Evolutionary conservation across 202 grass and related monocot species (phyloP).

Genomic region (Schoenoplectus triqueter): DNA sequence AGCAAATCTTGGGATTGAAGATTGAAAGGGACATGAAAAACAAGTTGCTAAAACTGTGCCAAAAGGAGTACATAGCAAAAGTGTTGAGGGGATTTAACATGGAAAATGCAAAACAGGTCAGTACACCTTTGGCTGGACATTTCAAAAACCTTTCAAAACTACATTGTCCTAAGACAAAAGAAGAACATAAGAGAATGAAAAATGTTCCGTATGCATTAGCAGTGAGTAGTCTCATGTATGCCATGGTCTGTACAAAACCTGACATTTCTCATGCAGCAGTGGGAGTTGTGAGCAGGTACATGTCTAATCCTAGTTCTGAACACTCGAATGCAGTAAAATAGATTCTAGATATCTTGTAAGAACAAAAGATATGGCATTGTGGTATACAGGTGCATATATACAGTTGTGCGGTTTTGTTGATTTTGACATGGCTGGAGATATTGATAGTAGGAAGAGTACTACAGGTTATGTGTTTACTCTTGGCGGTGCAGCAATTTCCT

Average conservation of each 20-base stretch:
- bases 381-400: not conserved
- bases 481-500: too few relatives aligned
- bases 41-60: not conserved
- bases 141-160: not conserved
- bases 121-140: not conserved
- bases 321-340: too few relatives aligned
- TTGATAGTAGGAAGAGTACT: not conserved
- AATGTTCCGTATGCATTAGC: not conserved
- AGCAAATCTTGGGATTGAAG: not conserved
- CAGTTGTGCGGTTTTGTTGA: not conserved
- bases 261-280: not conserved
- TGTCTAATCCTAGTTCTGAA: not conserved
- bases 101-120: not conserved
- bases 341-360: too few relatives aligned
- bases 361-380: too few relatives aligned
- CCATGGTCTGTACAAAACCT: constrained; percentile 21
- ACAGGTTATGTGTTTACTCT: too few relatives aligned
- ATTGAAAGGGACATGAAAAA: not conserved
- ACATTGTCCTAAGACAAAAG: not conserved
- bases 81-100: not conserved
- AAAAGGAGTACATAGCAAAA: not conserved
- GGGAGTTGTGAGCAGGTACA: not conserved
- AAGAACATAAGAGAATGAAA: not conserved
- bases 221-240: constrained; percentile 19
- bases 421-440: not conserved